These are phyloP conservation scores for Xerocomus spinulosus DNA, from an alignment of 768 basidiomycete species.

Conservation along the genomic window DNA sequence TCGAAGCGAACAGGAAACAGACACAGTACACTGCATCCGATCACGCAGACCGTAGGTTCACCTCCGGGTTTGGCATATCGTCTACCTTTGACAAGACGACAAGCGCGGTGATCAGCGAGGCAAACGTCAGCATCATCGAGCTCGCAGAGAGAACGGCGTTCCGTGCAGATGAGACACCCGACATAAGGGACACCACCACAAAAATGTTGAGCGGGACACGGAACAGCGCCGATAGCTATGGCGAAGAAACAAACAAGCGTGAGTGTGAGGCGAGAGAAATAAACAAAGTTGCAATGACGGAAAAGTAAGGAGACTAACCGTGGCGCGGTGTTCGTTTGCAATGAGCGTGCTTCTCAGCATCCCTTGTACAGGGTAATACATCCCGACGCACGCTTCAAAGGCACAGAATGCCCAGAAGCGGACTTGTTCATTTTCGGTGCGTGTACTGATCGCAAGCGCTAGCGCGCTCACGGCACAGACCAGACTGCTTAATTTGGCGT, in stretches of 20 bases:
- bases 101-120: conserved; percentile 53
- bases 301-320: conserved; percentile 40
- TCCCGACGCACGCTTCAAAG: conserved; percentile 73
- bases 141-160: conserved; percentile 55
- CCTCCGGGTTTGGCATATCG: conserved; percentile 14
- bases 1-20: neutral
- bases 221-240: conserved; percentile 63
- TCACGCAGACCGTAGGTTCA: conserved; percentile 10
- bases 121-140: conserved; percentile 52
- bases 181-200: conserved; percentile 64
- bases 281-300: no score
- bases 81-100: conserved; percentile 40
- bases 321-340: conserved; percentile 68
- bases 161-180: conserved; percentile 63
- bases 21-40: no score
- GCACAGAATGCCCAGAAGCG: conserved; percentile 72
- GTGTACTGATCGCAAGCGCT: conserved; percentile 48
- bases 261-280: neutral
- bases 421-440: conserved; percentile 39
- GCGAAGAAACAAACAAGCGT: neutral
- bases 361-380: conserved; percentile 78
- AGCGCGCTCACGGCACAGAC: conserved; percentile 58
- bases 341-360: conserved; percentile 65
- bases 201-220: conserved; percentile 73
- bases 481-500: conserved; percentile 62